Evolutionary conservation across 352 stramenopile species (phyloP), one percentile per base, ranked within the genome.

Genomic region (Pythium myriotylum): DNA sequence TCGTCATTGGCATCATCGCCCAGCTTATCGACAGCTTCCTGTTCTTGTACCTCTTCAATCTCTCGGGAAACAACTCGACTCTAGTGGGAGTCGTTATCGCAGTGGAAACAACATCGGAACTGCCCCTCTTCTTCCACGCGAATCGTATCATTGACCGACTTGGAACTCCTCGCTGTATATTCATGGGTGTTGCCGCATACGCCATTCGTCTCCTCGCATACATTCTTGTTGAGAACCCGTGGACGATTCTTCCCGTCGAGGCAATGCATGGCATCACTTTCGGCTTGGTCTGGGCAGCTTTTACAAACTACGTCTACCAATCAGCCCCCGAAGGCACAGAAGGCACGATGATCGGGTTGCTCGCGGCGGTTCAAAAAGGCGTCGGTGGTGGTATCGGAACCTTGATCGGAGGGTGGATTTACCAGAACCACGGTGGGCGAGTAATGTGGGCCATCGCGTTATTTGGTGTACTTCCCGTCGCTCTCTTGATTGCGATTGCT

Each of bases 261-360:
- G 61, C 62, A 14, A 67, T 89, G 52, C 82, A 92, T 50, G 82
- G 82, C 20, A 69, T 84, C 62, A 90, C 82, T 20, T 92, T 85
- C 54, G 80, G 80, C 0, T 67, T 91, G 46, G 70, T 86, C 16
- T 91, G 82, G 82, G 82, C 82, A 8, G 79, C 82, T 19, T 88
- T 85, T 69, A 91, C 82, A 53, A 87, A 91, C 67, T 91, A 91
- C 67, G 68, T 91, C 8, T 91, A 88, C 57, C 70, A 84, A 50
- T 74, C 78, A 4, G 84, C 82, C n/a, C 74, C 79, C 10, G 64
- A 77, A 55, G 78, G 82, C 27, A 89, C 82, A 0, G 69, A 89
- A 59, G 82, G 79, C 41, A 89, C 77, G 13, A 89, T 89, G 79
- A 89, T 91, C 43, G 82, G 82, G 0, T 40, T 89, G 17, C 62